Percentiles rank a stretch among this genome's conserved stretches.
These are phyloP conservation scores for Colletotrichum eremochloae DNA, from an alignment of 2,329 filamentous ascomycete species.

Conservation along the genomic window DNA sequence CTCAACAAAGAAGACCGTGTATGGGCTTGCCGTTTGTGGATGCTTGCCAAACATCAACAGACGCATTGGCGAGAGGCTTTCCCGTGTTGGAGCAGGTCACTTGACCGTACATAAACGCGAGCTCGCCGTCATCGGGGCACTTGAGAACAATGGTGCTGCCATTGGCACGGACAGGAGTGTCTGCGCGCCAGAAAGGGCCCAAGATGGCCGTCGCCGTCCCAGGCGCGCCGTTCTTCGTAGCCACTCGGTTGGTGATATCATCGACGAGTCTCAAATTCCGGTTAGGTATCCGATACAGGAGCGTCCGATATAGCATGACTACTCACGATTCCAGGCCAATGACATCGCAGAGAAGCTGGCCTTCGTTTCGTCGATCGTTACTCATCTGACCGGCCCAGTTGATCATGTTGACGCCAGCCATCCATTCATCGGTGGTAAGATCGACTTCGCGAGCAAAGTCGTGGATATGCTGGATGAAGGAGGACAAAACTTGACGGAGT, in stretches of 20 bases:
- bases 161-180: conserved; percentile 78
- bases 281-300: neutral
- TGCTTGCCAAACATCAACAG: conserved; percentile 85
- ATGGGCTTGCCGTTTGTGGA: conserved; percentile 72
- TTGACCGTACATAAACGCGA: conserved; percentile 75
- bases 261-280: conserved; percentile 70
- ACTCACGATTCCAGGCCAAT: conserved; percentile 77
- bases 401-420: conserved; percentile 73
- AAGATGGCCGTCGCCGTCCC: conserved; percentile 84
- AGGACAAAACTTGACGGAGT: conserved; percentile 75
- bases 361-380: conserved; percentile 78
- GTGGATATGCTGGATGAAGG: conserved; percentile 81
- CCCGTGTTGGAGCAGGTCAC: conserved; percentile 70
- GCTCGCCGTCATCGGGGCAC: conserved; percentile 62
- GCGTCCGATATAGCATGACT: neutral
- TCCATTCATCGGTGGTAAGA: conserved; percentile 85
- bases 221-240: conserved; percentile 57
- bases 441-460: conserved; percentile 85
- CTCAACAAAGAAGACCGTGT: too few relatives aligned
- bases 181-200: conserved; percentile 85
- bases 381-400: conserved; percentile 77
- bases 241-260: conserved; percentile 81
- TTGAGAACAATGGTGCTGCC: conserved; percentile 75
- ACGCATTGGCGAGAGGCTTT: conserved; percentile 73
- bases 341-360: conserved; percentile 79